Evolutionary conservation across 106 monocot genomes (phyloP).

Genomic region (Phalaenopsis aphrodite): DNA sequence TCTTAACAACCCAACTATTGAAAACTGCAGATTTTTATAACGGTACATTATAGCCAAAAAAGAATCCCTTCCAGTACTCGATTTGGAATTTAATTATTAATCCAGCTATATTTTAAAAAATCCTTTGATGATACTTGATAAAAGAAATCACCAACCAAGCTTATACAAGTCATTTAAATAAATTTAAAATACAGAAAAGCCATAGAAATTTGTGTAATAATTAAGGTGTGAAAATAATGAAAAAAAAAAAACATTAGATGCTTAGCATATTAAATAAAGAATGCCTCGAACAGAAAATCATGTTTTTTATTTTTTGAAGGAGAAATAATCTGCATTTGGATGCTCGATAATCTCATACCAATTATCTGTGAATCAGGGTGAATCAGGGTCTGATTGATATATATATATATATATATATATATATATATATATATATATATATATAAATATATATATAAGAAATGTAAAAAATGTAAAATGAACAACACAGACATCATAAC

Average conservation of each 20-base stretch:
- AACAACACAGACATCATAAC: neutral
- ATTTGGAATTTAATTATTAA: neutral
- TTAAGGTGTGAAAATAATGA: neutral
- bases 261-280: neutral
- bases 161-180: neutral
- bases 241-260: neutral
- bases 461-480: neutral
- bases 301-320: too few species aligned
- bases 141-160: neutral
- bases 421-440: too few species aligned
- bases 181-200: neutral
- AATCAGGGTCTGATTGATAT: too few species aligned
- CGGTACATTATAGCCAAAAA: neutral
- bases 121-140: neutral
- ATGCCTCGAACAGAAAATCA: too few species aligned
- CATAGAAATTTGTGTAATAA: neutral
- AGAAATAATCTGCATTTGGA: too few species aligned
- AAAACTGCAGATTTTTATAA: neutral
- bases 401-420: too few species aligned
- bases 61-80: neutral
- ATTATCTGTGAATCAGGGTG: too few species aligned
- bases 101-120: neutral
- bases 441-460: too few species aligned
- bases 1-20: neutral
- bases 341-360: too few species aligned